Base-by-base conservation (phyloP, 305 asterid species). In the Fraxinus sp. region DNA sequence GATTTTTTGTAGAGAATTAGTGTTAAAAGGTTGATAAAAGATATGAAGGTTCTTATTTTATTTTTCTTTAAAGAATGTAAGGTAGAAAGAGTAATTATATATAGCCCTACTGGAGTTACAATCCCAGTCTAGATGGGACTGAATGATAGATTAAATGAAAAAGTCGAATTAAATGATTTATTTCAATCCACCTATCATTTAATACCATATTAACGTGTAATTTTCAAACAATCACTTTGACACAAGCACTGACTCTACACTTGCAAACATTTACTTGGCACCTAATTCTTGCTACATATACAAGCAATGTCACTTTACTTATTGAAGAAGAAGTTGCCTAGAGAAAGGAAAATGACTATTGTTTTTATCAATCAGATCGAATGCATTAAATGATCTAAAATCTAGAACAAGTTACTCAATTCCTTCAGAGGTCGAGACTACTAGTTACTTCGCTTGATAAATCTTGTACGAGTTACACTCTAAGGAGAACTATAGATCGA, bases 261-360 rank as follows among this genome's bases (percentile, higher is more conserved):
- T 39, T 11, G 9, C 33, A 16, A 37, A 68, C 10, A 66, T 77
- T 18, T 52, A 70, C 57, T 73, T 39, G 74, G 49, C 86, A 83
- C 82, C 80, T 77, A 77, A 57, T 26, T 14, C 81, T 55, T 76
- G 86, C 82, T 76, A 52, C 30, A 79, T 3, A 28, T 76, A 10
- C 82, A 85, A 66, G 88, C 82, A 82, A 85, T 35, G 26, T 18
- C 28, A 46, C 66, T 57, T 35, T 39, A 79, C 46, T 77, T 73
- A 83, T 85, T 81, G 35, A 77, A 71, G 73, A 49, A 77, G 16
- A 77, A 77, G 72, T 43, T 37, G 9, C 2, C 26, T 0, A 24
- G 36, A 22, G n/a, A 79, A 80, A 41, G 22, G 59, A 66, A 22
- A 8, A 66, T 3, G 0, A 4, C 8, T 8, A 22, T 10, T 66